A percentile compares a stretch with the other conserved stretches of the same genome.
phyloP scores from a whole-genome alignment of 805 yeast genomes.

The Myxozyma geophila region DNA sequence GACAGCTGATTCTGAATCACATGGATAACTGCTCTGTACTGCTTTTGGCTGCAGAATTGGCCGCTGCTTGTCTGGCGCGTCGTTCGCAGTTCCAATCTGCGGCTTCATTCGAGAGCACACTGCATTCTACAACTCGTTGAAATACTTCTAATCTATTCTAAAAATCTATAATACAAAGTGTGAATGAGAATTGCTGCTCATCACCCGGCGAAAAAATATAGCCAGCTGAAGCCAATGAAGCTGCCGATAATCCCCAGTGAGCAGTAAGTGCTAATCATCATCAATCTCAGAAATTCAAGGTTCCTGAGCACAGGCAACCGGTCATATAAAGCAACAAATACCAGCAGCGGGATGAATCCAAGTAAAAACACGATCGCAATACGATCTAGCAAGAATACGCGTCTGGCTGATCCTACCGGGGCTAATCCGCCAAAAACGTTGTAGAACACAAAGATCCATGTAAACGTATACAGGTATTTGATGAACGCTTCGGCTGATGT shows the following conservation, averaged over 20 bases:
- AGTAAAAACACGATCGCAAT: slow-evolving; percentile 67
- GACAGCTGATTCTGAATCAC: too few relatives aligned
- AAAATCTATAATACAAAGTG: too few relatives aligned
- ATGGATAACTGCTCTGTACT: too few relatives aligned
- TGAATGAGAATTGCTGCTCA: background rate
- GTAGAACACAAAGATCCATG: slow-evolving; percentile 82
- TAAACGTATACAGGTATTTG: slow-evolving; percentile 74
- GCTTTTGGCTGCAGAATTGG: too few relatives aligned
- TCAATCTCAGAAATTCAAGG: slow-evolving; percentile 75
- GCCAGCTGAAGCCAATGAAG: slow-evolving; percentile 89
- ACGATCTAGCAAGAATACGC: slow-evolving; percentile 69
- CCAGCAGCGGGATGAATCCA: slow-evolving; percentile 68
- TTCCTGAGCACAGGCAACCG: slow-evolving; percentile 51
- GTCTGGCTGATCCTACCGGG: slow-evolving; percentile 38
- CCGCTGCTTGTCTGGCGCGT: too few relatives aligned
- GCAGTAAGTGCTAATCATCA: slow-evolving; percentile 86
- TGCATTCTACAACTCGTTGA: too few relatives aligned
- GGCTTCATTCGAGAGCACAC: too few relatives aligned
- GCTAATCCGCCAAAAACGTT: slow-evolving; percentile 65
- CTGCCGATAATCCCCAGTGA: slow-evolving; percentile 80
- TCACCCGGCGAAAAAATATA: slow-evolving; percentile 57
- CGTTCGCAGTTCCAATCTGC: too few relatives aligned
- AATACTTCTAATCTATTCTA: too few relatives aligned
- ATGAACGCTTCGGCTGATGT: slow-evolving; percentile 80
- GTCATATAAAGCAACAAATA: slow-evolving; percentile 61